Evolutionary conservation across 1,139 yeast species (phyloP).

Genomic region (Zygosaccharomyces pseudobailii): DNA sequence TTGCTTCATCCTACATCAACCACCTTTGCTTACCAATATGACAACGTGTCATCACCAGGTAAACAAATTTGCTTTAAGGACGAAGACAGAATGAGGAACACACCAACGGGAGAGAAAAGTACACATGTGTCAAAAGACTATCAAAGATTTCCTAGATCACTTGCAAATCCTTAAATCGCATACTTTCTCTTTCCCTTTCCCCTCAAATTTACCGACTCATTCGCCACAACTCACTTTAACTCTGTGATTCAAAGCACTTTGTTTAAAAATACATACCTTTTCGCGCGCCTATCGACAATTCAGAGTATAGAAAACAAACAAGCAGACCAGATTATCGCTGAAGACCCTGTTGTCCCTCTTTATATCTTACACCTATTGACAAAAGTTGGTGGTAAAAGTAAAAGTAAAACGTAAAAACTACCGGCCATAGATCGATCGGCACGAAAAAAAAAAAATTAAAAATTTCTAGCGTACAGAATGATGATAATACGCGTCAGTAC

Average conservation of each 20-base stretch:
- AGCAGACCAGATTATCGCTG: slow-evolving; percentile 3
- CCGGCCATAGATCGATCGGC: slow-evolving; percentile 4
- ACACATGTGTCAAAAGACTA: too few species aligned
- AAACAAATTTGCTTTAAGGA: background rate
- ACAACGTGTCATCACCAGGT: slow-evolving; percentile 3
- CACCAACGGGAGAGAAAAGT: background rate
- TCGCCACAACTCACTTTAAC: background rate
- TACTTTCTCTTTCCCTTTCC: background rate
- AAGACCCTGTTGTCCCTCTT: slow-evolving; percentile 6
- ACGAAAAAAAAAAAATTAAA: slow-evolving; percentile 3
- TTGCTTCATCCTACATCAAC: background rate
- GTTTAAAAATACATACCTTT: slow-evolving; percentile 2
- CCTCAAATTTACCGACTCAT: background rate
- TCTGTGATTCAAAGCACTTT: background rate
- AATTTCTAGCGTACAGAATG: background rate
- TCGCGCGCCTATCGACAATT: slow-evolving; percentile 4
- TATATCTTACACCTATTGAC: background rate
- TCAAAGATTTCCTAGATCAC: background rate
- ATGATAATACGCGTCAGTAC: slow-evolving; percentile 3
- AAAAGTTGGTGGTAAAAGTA: slow-evolving; percentile 4
- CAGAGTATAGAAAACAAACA: slow-evolving; percentile 4
- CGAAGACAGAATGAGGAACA: background rate
- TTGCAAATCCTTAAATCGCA: background rate
- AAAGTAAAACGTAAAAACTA: slow-evolving; percentile 2
- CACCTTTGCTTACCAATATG: background rate